Evolutionary conservation across 495 filamentous ascomycete genomes (phyloP).

Genomic region (Penicillium antarcticum): DNA sequence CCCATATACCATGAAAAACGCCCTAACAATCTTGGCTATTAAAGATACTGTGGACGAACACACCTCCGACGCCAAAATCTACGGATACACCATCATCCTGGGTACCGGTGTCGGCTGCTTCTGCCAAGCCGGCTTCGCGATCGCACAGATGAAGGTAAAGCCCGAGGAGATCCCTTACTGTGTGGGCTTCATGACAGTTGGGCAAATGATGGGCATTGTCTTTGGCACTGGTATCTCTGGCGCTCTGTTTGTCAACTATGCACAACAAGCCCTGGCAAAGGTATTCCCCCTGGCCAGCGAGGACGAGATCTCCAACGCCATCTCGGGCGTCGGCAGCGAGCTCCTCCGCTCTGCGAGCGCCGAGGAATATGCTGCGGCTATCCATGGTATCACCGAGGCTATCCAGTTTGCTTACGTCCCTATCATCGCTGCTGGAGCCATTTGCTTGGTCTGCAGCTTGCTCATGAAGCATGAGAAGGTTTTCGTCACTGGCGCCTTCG

Average conservation of each 20-base stretch:
- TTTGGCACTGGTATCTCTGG: not conserved
- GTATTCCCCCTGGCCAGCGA: not conserved
- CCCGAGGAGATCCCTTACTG: not conserved
- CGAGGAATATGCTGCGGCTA: not conserved
- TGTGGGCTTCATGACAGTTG: too few species aligned
- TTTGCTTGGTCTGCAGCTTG: constrained; percentile 1
- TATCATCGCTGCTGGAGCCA: not conserved
- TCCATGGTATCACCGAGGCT: not conserved
- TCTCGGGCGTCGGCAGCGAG: not conserved
- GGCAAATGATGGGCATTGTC: not conserved
- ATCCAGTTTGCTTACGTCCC: not conserved
- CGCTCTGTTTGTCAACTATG: not conserved
- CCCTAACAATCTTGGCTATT: not conserved
- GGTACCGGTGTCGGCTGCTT: too few species aligned
- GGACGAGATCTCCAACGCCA: not conserved
- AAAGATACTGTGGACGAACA: constrained; percentile 11
- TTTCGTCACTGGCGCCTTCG: not conserved
- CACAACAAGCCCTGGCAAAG: not conserved
- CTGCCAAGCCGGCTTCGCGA: too few species aligned
- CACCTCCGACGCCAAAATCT: not conserved
- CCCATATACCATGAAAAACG: not conserved
- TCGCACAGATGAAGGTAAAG: not conserved
- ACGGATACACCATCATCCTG: constrained; percentile 4
- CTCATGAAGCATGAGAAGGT: not conserved
- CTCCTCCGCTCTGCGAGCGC: not conserved